Evolutionary conservation across 768 basidiomycete species (phyloP).

Genomic region (Daedalea quercina): DNA sequence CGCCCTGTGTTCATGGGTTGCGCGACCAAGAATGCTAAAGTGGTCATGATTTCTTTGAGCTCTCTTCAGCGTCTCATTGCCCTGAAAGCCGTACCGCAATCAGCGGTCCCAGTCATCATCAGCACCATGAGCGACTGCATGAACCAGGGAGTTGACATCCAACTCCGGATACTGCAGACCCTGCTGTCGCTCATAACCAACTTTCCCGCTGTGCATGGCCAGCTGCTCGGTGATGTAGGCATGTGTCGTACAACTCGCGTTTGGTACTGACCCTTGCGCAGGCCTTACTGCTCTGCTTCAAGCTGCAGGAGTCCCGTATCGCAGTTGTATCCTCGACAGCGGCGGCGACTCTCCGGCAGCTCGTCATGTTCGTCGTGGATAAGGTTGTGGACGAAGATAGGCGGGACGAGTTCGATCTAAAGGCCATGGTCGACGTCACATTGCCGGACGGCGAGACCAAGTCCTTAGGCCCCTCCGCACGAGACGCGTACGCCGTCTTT

Average conservation of each 20-base stretch:
- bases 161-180: conserved; percentile 89
- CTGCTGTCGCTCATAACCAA: conserved; percentile 88
- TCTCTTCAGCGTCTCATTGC: conserved; percentile 88
- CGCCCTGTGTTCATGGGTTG: conserved; percentile 92
- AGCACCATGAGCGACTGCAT: conserved; percentile 82
- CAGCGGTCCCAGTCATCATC: conserved; percentile 73
- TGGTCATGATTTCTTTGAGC: conserved; percentile 86
- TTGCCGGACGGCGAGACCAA: conserved; percentile 68
- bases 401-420: conserved; percentile 28
- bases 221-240: conserved; percentile 62
- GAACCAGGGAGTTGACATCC: conserved; percentile 94
- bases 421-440: conserved; percentile 32
- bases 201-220: conserved; percentile 76
- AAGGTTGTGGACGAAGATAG: conserved; percentile 81
- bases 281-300: conserved; percentile 93
- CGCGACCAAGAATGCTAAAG: conserved; percentile 88
- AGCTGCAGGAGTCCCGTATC: conserved; percentile 89
- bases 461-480: conserved; percentile 63
- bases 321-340: conserved; percentile 97
- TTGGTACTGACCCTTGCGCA: conserved; percentile 21
- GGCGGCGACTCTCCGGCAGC: conserved; percentile 89
- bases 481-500: conserved; percentile 84
- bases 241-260: background rate
- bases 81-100: conserved; percentile 78
- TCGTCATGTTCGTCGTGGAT: conserved; percentile 97